These are phyloP conservation scores for Candida sanyaensis DNA, from an alignment of 1,139 yeast genomes.

Conservation along the genomic window DNA sequence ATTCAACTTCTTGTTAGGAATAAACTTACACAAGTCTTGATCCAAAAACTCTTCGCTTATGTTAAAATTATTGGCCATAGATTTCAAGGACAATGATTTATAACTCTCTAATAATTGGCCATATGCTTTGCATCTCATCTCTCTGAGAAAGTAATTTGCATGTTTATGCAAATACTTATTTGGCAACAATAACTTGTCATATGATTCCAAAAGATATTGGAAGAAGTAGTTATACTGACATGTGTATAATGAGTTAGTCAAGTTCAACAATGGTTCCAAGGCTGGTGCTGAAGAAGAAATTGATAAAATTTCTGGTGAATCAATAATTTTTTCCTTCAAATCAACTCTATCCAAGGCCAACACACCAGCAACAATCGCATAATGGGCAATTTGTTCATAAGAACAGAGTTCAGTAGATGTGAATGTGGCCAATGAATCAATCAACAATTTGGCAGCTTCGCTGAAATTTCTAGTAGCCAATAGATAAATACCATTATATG, in stretches of 20 bases:
- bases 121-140: constrained; percentile 94
- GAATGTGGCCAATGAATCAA: constrained; percentile 92
- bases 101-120: constrained; percentile 93
- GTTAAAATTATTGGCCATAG: constrained; percentile 94
- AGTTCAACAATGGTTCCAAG: constrained; percentile 77
- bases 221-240: constrained; percentile 86
- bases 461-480: constrained; percentile 84
- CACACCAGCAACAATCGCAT: constrained; percentile 85
- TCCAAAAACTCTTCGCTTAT: constrained; percentile 82
- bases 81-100: constrained; percentile 82
- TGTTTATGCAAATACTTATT: constrained; percentile 81
- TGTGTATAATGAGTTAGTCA: constrained; percentile 85
- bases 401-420: constrained; percentile 92
- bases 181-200: constrained; percentile 69
- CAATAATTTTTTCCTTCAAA: constrained; percentile 80
- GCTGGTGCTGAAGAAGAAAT: constrained; percentile 71
- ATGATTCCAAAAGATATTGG: constrained; percentile 74
- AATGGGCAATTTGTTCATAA: constrained; percentile 87
- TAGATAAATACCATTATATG: constrained; percentile 82
- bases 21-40: constrained; percentile 81
- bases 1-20: constrained; percentile 90
- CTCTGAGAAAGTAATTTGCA: constrained; percentile 82
- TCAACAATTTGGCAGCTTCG: constrained; percentile 79
- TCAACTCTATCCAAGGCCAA: constrained; percentile 82
- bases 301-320: constrained; percentile 90